Base-by-base conservation (phyloP, 352 stramenopile genomes). In the Peronosclerospora sorghi region DNA sequence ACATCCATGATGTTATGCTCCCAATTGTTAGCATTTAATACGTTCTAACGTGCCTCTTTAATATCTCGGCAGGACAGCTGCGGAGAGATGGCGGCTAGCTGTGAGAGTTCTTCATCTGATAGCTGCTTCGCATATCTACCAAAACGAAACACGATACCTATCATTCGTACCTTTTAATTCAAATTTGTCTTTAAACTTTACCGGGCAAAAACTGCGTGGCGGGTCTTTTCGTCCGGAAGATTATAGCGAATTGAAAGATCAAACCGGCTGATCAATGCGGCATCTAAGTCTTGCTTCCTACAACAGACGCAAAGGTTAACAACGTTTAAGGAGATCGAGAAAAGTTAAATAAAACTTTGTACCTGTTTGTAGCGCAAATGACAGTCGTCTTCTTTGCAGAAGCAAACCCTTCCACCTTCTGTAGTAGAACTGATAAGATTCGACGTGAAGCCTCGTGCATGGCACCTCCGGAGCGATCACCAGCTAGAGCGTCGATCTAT, bases 381-480 rank as follows among this genome's bases (percentile, higher is more conserved):
- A 96, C 73, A 2, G 84, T 96, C n/a, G 71, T 94, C 45, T 95
- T 95, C 44, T 91, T 90, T 12, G 72, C 75, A 34, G 83, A 93
- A n/a, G 85, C 73, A 54, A 97, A 97, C 0, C 89, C 89, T 53
- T 97, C 89, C 0, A 97, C 70, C 45, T 92, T 94, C 38, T 94
- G 86, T 20, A 97, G 62, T 26, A 97, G 46, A 34, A 96, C 85
- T 0, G 84, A 96, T 36, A 97, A 56, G 42, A 97, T 85, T 9
- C 90, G 69, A 15, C 86, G 71, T 15, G 88, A 96, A 18, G 84
- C 88, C 68, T 97, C 90, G 45, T 97, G 87, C 83, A 97, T 96
- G 24, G 63, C 78, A 17, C 77, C 79, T 18, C 73, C 74, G 10
- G 84, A 90, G 15, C 88, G 83, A 42, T 89, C 86, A 14, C 83